Evolutionary conservation across 306 rosid genomes (phyloP), one percentile per base, ranked within the genome.

Genomic region (Quercus gilva): DNA sequence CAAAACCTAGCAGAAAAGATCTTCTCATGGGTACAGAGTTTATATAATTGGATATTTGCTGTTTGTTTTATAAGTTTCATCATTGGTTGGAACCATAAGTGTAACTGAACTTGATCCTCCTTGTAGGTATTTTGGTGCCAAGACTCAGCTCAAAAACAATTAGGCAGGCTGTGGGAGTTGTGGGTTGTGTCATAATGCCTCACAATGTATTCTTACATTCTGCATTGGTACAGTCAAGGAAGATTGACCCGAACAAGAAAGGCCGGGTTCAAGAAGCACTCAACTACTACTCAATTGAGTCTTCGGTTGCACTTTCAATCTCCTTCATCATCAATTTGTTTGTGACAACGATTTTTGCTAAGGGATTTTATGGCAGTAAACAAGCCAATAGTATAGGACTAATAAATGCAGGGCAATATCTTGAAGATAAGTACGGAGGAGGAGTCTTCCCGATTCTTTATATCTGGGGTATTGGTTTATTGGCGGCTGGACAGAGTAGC

Each of bases 401-500:
- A 78, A 92, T 92, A 71, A 92, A 92, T 81, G 97, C 97, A 20
- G 97, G 97, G 78, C 90, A 88, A 59, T 91, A 79, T 88, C 97
- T 92, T 79, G 86, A 92, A 85, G 89, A 84, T 31, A 92, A 92
- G 86, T 92, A 91, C 80, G 97, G 96, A 74, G 94, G 94, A 58
- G 97, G 96, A 43, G 20, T 86, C 79, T 84, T 89, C 82, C 97
- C 97, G 15, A 91, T 92, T 84, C 96, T 91, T 75, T 92, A 92
- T 83, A 92, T 92, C 64, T 92, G 97, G 97, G 97, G 94, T 74
- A 82, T 92, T 72, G 97, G 97, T 75, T 85, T 92, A 81, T 85
- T 92, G 88, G 97, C 97, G 0, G 97, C 97, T 28, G 97, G 96
- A 69, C 97, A 92, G 85, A 92, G 97, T 83, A 92, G 97, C 84